Base-by-base conservation (phyloP, 208 protist genomes). In the Leishmania mexicana region DNA sequence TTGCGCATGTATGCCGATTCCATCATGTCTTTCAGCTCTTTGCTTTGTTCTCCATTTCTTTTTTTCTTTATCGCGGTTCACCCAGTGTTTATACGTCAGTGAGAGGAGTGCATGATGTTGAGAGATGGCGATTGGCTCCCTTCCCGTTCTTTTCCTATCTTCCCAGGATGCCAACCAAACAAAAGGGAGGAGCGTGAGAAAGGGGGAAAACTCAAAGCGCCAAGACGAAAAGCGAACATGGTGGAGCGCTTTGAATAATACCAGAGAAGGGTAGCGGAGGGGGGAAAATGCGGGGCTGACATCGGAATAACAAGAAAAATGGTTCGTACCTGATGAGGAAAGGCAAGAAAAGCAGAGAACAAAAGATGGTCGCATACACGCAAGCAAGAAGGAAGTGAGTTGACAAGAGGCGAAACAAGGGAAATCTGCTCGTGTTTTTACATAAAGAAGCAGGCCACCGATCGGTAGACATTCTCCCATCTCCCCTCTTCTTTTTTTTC, bases 101-200 rank as follows among this genome's bases (percentile, higher is more conserved):
- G 49, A 75, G 19, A 42, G 10, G 42, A 21, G 42, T 79, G 49
- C 31, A 47, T n/a, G 53, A 49, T 40, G 62, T 31, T n/a, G 42
- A 57, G 38, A 77, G 21, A 58, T 58, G n/a, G n/a, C 47, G 42
- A 75, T n/a, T n/a, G n/a, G 47, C 72, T 67, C n/a, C 51, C 47
- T 21, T 67, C 51, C 68, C 60, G 57, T 68, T 70, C 35, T 42
- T 73, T 83, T 76, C 78, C n/a, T 67, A 19, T 76, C 71, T 73
- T 49, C 17, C 11, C 8, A 40, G 75, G 28, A 49, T 78, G 13
- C 10, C 7, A 21, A 47, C 2, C 7, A 38, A 64, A 47, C 3
- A 5, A 10, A 35, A 60, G 47, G 42, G n/a, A 51, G 51, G 51
- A 78, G 58, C 10, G 57, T 21, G 75, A 47, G 31, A 38, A 28